Evolutionary conservation across 495 filamentous ascomycete genomes (phyloP), one percentile per base, ranked within the genome.

Genomic region (Schizothecium vesticola): DNA sequence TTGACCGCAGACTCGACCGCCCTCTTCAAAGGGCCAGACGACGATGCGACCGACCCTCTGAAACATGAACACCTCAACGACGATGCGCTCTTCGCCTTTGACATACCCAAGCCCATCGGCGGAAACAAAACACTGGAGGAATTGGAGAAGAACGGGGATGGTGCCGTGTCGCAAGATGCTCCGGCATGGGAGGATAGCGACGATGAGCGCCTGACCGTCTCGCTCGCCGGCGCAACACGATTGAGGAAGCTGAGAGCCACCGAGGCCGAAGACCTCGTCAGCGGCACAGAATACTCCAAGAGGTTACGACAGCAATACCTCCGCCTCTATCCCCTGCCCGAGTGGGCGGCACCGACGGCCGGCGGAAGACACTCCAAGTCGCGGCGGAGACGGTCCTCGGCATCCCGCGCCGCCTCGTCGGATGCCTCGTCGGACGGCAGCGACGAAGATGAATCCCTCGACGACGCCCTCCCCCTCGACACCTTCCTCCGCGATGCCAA

Each of bases 131-230:
- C 68, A n/a, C 69, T 76, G 26, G 79, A 75, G 4, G 73, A 83
- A n/a, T 71, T 56, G 55, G 33, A n/a, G 21, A 74, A 75, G 2
- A 74, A 76, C 25, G 75, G 80, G 12, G 77, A 77, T 1, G 72
- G 76, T 1, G 77, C 9, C 10, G 11, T 25, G 36, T 12, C 25
- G 22, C 24, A 74, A 24, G 78, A 84, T 51, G 65, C 67, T 65
- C 80, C 91, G 12, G 90, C 91, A 16, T 99, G 95, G 95, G 87
- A 92, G 70, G 95, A 99, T 79, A 97, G 93, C 78, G 95, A 98
- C 72, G 95, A 99, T 72, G 95, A 99, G 74, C 86, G 90, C 55
- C 80, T 97, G 62, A 86, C 86, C 22, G 83, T 99, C 59, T 97
- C 94, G 3, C 85, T 99, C 13, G 90, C 90, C 11, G 83, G 87